Evolutionary conservation across 2,329 filamentous ascomycete species (phyloP), one percentile per base, ranked within the genome.

Genomic region (Xylariaceae sp.): DNA sequence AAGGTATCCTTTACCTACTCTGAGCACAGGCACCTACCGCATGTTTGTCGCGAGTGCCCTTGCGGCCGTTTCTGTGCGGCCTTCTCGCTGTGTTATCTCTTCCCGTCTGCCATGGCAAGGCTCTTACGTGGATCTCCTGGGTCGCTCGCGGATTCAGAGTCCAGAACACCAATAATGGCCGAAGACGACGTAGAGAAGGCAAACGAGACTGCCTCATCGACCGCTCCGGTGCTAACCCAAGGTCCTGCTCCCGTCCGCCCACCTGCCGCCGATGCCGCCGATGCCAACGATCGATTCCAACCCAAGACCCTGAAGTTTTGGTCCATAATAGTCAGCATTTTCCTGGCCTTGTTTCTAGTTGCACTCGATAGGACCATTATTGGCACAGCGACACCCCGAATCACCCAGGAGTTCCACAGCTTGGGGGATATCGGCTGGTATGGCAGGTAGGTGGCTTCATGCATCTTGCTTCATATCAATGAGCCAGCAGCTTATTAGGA

Each of bases 361-460:
- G 79, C 79, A n/a, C 70, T 82, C 11, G 76, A 78, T 58, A 68
- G 75, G 22, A 80, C 78, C n/a, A 81, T 81, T 54, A 69, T 81
- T 42, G 72, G 77, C 52, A 82, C 71, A 38, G 79, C 78, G 11
- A 73, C 79, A 19, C 77, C 78, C 1, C 66, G 69, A 32, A 81
- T 81, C 59, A 78, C 76, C n/a, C 71, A 79, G 56, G 75, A 80
- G 17, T 81, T 82, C 61, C 67, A 77, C 42, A 77, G 78, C 45
- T 66, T 83, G 2, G 75, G 75, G 2, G 82, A 85, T 53, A 79
- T 85, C 49, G 80, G 80, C 45, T 85, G 82, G 82, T 85, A 85
- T 62, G 80, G 77, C 5, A 80, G 78, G 35, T 27, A 27, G 7
- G 22, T 27, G 7, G 22, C 22, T 27, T 27, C 22, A 27, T 27